phyloP scores from a whole-genome alignment of 352 stramenopile species.

The Phytophthora citrophthora region DNA sequence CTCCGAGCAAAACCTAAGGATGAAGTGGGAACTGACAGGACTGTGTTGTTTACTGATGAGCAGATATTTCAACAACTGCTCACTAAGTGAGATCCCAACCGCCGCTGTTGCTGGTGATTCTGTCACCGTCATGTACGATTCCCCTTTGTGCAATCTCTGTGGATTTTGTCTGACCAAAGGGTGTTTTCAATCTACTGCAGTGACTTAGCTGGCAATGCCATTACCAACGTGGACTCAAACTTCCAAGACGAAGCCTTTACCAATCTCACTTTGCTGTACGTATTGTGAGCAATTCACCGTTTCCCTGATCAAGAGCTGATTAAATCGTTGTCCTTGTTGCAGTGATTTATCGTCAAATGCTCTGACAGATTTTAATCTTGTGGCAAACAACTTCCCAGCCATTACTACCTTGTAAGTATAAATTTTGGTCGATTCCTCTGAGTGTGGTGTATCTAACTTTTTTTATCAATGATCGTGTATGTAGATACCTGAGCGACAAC shows the following conservation, averaged over 20 bases:
- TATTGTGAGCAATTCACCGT: not conserved
- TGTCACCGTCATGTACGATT: conserved; percentile 44
- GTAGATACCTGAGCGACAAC: conserved; percentile 60
- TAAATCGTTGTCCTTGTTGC: conserved; percentile 1
- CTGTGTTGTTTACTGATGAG: conserved; percentile 8
- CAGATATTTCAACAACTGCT: conserved; percentile 77
- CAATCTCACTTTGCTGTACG: conserved; percentile 65
- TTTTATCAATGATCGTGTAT: not conserved
- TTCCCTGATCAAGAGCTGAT: not conserved
- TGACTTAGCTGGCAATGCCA: conserved; percentile 51
- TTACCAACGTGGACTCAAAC: conserved; percentile 34
- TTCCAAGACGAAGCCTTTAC: conserved; percentile 52
- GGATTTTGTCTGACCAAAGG: conserved; percentile 6
- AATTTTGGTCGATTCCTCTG: not conserved
- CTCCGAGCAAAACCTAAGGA: not conserved
- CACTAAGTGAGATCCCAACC: conserved; percentile 61
- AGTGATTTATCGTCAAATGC: conserved; percentile 57
- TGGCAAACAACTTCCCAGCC: conserved; percentile 47
- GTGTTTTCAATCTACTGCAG: conserved; percentile 22
- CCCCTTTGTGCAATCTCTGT: not conserved
- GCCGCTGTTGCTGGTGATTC: conserved; percentile 54
- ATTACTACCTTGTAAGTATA: conserved; percentile 50
- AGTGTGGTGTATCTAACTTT: not conserved
- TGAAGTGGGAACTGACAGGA: conserved; percentile 5
- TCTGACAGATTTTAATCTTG: conserved; percentile 44